A percentile compares a stretch with the other conserved stretches of the same genome.
Conservation (phyloP, 2,329 filamentous ascomycete genomes). For the Zymoseptoria crescenta region DNA sequence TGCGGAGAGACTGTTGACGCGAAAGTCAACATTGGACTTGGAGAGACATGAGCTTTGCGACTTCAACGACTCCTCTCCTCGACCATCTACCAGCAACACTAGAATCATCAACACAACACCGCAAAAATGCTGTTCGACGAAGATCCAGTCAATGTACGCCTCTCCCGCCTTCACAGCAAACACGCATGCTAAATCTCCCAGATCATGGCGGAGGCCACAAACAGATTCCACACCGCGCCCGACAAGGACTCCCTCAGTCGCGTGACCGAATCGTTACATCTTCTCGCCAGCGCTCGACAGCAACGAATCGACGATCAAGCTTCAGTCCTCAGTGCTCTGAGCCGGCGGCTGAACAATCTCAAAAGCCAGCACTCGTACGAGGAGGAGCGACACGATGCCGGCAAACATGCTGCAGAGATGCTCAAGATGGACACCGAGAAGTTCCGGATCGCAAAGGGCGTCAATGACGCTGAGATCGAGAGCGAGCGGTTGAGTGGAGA, state of each 20-base stretch:
- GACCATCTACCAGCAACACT: not conserved
- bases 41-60: no score
- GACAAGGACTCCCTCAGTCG: conserved; percentile 79
- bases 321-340: conserved; percentile 47
- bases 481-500: conserved; percentile 82
- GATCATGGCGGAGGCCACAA: conserved; percentile 82
- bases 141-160: conserved; percentile 71
- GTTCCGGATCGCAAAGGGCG: conserved; percentile 88
- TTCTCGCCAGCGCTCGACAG: conserved; percentile 76
- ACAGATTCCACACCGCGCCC: conserved; percentile 88
- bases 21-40: conserved; percentile 7
- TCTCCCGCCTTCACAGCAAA: not conserved
- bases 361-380: conserved; percentile 71
- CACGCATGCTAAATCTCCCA: conserved; percentile 7
- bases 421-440: conserved; percentile 84
- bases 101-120: not conserved
- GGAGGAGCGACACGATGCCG: conserved; percentile 63
- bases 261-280: conserved; percentile 73
- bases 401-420: conserved; percentile 75
- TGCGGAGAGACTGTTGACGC: conserved; percentile 4
- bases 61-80: not conserved
- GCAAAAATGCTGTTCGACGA: conserved; percentile 69
- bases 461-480: conserved; percentile 83
- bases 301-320: conserved; percentile 51
- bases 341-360: conserved; percentile 67